Base-by-base conservation (phyloP, 768 basidiomycete genomes). In the Chalciporus pseudorubinellus region DNA sequence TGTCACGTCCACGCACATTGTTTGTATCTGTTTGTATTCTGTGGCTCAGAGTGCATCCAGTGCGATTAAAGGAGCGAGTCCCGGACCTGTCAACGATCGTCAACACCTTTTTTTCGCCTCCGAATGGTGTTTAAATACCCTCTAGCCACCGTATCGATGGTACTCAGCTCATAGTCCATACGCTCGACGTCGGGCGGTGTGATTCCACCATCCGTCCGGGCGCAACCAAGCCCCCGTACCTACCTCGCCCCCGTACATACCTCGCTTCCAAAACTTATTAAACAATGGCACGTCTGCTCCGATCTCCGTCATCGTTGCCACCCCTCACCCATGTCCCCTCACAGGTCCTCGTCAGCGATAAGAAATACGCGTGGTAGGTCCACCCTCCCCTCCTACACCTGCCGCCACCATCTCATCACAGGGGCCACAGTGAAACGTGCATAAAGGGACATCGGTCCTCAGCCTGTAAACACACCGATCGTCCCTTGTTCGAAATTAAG, bases 371-470 rank as follows among this genome's bases (percentile, higher is more conserved):
- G 57, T 91, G 88, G 87, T 89, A 66, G 29, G 84, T 50, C 59
- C n/a, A 55, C 45, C 38, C 46, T 16, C 24, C 31, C 44, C 14
- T 43, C n/a, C 22, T n/a, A 19, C n/a, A 14, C 13, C 38, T 39
- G 14, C 43, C 49, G 26, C 6, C 26, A 7, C n/a, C 49, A 48
- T 50, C 50, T 36, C 50, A 49, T 49, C 38, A 38, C 45, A 47
- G 24, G n/a, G 33, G 19, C 44, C 52, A 20, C 60, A 92, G 92
- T 70, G 89, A 89, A 75, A 88, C 90, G 59, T 95, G 93, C 74
- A 94, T 94, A 71, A 93, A 93, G 72, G 93, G 92, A 16, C 92
- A 95, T 71, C 83, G 93, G 44, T 94, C 92, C 14, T 91, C 90
- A 14, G 80, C 84, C 26, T 95, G 93, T 73, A 85, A 83, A 64